Evolutionary conservation across 2,329 filamentous ascomycete species (phyloP).

Genomic region (Juglanconis sp.): DNA sequence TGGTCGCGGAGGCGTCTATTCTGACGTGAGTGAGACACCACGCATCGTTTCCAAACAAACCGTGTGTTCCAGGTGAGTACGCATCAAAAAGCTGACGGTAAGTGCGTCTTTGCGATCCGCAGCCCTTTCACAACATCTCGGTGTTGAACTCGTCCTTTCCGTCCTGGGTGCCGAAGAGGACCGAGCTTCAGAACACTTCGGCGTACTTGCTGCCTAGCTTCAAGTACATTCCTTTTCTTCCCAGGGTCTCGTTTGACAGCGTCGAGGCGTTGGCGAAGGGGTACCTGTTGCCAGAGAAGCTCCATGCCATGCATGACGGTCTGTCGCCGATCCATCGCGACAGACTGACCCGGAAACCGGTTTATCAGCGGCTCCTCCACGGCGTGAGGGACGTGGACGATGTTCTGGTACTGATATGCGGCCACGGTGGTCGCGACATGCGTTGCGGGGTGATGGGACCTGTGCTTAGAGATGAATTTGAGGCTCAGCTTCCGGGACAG

Average conservation of each 20-base stretch:
- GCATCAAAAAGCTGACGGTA: conserved; percentile 29
- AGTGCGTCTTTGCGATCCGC: conserved; percentile 20
- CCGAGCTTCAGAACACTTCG: conserved; percentile 54
- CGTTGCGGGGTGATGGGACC: conserved; percentile 82
- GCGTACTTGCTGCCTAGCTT: conserved; percentile 81
- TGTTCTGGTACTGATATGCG: conserved; percentile 80
- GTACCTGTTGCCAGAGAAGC: conserved; percentile 60
- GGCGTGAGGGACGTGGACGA: conserved; percentile 62
- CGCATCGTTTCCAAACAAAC: no score
- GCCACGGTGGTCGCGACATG: conserved; percentile 76
- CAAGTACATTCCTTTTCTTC: conserved; percentile 71
- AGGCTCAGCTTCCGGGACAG: conserved; percentile 48
- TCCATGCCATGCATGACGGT: conserved; percentile 59
- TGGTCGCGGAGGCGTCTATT: conserved; percentile 62
- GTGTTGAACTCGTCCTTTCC: conserved; percentile 74
- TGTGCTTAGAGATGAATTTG: conserved; percentile 68
- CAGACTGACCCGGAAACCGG: conserved; percentile 47
- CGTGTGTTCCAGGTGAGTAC: background rate
- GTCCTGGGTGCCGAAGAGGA: conserved; percentile 46
- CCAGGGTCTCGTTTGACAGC: conserved; percentile 56
- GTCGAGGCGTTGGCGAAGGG: conserved; percentile 59
- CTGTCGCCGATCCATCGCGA: conserved; percentile 58
- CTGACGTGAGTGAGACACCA: conserved; percentile 52
- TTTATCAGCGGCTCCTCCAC: conserved; percentile 47
- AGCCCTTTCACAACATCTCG: conserved; percentile 83